Conservation (phyloP, 441 rosid genomes). For the Macaranga tanarius region DNA sequence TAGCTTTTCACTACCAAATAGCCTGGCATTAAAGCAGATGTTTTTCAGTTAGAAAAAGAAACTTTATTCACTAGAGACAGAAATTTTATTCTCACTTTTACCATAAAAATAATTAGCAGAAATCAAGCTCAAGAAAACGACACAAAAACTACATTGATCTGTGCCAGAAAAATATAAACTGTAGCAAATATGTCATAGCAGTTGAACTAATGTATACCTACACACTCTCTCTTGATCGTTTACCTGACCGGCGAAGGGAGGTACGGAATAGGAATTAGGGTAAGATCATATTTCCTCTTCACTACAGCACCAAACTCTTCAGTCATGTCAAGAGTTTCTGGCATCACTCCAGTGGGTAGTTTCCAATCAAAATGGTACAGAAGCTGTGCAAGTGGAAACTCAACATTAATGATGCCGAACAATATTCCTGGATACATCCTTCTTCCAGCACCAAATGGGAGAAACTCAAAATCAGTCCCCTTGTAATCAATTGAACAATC, state of each 20-base stretch:
- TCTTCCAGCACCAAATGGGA: constrained; percentile 14
- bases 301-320: background rate
- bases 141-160: no score
- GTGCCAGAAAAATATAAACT: no score
- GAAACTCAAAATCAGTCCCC: constrained; percentile 3
- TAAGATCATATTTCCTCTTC: constrained; percentile 5
- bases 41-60: no score
- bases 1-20: no score
- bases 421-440: constrained; percentile 6
- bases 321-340: constrained; percentile 9
- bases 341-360: background rate
- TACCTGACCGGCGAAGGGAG: background rate
- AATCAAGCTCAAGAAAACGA: no score
- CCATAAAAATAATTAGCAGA: no score
- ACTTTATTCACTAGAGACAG: no score
- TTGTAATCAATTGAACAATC: constrained; percentile 4
- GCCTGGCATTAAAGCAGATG: no score
- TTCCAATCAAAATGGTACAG: constrained; percentile 9
- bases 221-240: background rate
- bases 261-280: constrained; percentile 1
- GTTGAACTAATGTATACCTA: no score
- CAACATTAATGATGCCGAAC: background rate
- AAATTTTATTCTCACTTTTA: no score
- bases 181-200: no score
- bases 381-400: constrained; percentile 11